Evolutionary conservation across 306 rosid species (phyloP).

Genomic region (Sesbania bispinosa): DNA sequence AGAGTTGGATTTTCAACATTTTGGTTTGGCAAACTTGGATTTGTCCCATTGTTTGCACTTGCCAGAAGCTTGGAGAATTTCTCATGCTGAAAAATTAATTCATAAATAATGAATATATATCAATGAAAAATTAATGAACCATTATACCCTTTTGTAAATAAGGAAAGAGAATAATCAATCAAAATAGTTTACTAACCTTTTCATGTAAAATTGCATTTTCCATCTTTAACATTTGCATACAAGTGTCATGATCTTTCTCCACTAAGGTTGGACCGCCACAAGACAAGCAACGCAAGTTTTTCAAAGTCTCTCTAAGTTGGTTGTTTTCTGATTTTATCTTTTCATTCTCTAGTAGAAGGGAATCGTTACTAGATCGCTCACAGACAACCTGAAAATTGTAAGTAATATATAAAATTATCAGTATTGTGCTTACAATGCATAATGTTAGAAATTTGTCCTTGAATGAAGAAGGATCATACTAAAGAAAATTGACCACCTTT

Average conservation of each 20-base stretch:
- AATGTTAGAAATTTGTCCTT: not conserved
- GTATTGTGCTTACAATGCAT: not conserved
- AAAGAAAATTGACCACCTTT: too few relatives aligned
- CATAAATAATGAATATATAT: not conserved
- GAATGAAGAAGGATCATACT: not conserved
- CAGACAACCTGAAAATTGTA: constrained; percentile 35
- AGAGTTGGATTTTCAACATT: too few relatives aligned
- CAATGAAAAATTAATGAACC: too few relatives aligned
- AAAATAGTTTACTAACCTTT: constrained; percentile 40
- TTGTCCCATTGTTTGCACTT: too few relatives aligned
- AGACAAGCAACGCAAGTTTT: constrained; percentile 37
- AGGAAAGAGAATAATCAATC: not conserved
- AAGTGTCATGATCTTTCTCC: constrained; percentile 28
- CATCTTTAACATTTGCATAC: constrained; percentile 30
- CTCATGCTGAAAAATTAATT: constrained; percentile 44
- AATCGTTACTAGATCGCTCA: constrained; percentile 39
- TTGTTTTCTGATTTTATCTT: constrained; percentile 44
- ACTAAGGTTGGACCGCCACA: constrained; percentile 56
- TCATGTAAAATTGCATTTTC: constrained; percentile 44
- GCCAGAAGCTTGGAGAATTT: constrained; percentile 37
- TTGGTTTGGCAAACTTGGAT: too few relatives aligned
- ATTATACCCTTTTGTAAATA: too few relatives aligned
- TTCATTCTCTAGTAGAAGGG: constrained; percentile 52
- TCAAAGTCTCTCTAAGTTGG: constrained; percentile 41
- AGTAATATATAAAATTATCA: not conserved